Evolutionary conservation across 2,329 filamentous ascomycete species (phyloP).

Genomic region (Colletotrichum endophyticum): DNA sequence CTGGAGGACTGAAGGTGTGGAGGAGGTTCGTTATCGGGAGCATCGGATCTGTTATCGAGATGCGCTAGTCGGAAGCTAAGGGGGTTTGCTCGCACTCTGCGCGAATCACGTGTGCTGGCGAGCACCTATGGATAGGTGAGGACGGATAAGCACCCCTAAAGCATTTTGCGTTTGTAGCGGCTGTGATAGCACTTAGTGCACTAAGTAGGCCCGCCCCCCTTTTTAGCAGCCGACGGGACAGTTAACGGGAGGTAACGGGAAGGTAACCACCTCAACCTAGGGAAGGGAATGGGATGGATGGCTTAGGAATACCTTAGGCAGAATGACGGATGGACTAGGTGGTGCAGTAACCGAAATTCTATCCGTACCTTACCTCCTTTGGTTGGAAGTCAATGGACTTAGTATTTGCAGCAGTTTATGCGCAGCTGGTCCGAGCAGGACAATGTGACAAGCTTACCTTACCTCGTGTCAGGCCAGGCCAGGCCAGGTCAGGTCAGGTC

Average conservation of each 20-base stretch:
- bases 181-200: neutral
- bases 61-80: constrained; percentile 1
- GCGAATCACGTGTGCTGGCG: constrained; percentile 7
- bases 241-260: neutral
- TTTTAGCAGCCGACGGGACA: neutral
- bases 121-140: neutral
- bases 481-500: neutral
- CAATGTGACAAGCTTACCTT: neutral
- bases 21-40: neutral
- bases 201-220: neutral
- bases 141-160: neutral
- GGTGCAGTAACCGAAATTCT: neutral
- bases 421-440: neutral
- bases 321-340: neutral
- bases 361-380: neutral
- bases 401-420: neutral
- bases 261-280: neutral
- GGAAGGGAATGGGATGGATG: neutral
- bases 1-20: neutral
- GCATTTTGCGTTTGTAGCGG: neutral
- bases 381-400: neutral
- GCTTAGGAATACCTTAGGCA: neutral
- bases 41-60: neutral
- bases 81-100: neutral
- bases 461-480: neutral